These are phyloP conservation scores for Margaritispora aquatica DNA, from an alignment of 495 filamentous ascomycete species.

Conservation along the genomic window DNA sequence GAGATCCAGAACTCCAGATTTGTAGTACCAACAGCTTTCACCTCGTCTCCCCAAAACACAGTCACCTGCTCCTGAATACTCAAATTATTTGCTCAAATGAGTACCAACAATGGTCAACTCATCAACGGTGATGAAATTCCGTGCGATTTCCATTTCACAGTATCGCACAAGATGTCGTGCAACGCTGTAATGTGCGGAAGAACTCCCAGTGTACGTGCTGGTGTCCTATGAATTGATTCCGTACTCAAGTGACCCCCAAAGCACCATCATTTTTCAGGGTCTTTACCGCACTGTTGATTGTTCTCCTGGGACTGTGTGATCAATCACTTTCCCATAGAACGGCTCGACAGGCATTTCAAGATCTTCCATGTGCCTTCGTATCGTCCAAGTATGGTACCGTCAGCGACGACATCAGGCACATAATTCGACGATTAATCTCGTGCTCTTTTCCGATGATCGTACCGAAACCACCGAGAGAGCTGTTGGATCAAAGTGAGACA, in stretches of 20 bases:
- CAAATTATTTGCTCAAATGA: neutral
- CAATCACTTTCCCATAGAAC: slow-evolving; percentile 13
- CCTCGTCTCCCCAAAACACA: neutral
- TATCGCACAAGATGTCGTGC: neutral
- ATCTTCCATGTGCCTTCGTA: slow-evolving; percentile 10
- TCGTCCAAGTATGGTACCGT: too few relatives aligned
- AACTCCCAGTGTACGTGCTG: too few relatives aligned
- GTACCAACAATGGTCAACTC: neutral
- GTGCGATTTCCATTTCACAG: neutral
- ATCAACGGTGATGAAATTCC: neutral
- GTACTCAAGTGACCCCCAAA: too few relatives aligned
- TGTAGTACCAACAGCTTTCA: too few relatives aligned
- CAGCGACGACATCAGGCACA: too few relatives aligned
- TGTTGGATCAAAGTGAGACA: neutral
- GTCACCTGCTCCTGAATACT: too few relatives aligned
- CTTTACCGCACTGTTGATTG: neutral
- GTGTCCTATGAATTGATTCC: too few relatives aligned
- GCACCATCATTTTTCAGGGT: neutral
- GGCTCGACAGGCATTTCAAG: slow-evolving; percentile 3
- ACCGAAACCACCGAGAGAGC: neutral
- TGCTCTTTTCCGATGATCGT: neutral
- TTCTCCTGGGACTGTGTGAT: neutral
- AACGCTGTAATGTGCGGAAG: too few relatives aligned
- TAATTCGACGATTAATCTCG: neutral
- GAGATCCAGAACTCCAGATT: neutral